Evolutionary conservation across 768 basidiomycete species (phyloP), one percentile per base, ranked within the genome.

Genomic region (Termitomyces sp.): DNA sequence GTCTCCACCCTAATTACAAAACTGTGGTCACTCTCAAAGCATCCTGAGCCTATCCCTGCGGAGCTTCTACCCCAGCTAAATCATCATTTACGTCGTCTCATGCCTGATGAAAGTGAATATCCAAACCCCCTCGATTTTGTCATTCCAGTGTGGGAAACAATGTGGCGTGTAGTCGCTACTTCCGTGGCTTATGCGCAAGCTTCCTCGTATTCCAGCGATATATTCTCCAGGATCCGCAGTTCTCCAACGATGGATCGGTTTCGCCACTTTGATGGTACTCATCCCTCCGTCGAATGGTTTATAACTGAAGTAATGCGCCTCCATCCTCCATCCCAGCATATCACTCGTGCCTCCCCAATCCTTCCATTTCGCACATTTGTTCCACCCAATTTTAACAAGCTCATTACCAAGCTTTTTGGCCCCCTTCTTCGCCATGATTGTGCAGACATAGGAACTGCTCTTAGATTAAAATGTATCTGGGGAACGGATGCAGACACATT

Each of bases 121-220:
- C 71, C 73, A 0, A 76, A 80, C 45, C 80, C 82, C 0, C 69
- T 87, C 15, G 77, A 86, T 54, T 77, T 77, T 58, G 75, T 88
- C 60, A 77, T 87, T 45, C 86, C 86, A 0, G 72, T 81, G 0
- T 88, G 83, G 76, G 87, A 88, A 66, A 83, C 82, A 0, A 70
- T 86, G 48, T 87, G 87, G 87, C 79, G 85, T 15, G 78, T 87
- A 15, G 74, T 85, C 55, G 85, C 85, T 1, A 71, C 73, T 6
- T 67, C 73, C 0, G 67, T 82, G 0, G 78, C 81, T 1, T 70
- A 78, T 55, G 70, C 76, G 14, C 69, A 74, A 15, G 62, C 72
- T 4, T 65, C 75, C 11, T 61, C 65, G 62, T 63, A 50, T 53
- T 36, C 37, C 2, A 10, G 25, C 11, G 6, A 29, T 9, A 68